Percentiles rank a stretch among this genome's conserved stretches.
Evolutionary conservation across 805 yeast species (phyloP).

Genomic region (Jamesozyma hellenica): DNA sequence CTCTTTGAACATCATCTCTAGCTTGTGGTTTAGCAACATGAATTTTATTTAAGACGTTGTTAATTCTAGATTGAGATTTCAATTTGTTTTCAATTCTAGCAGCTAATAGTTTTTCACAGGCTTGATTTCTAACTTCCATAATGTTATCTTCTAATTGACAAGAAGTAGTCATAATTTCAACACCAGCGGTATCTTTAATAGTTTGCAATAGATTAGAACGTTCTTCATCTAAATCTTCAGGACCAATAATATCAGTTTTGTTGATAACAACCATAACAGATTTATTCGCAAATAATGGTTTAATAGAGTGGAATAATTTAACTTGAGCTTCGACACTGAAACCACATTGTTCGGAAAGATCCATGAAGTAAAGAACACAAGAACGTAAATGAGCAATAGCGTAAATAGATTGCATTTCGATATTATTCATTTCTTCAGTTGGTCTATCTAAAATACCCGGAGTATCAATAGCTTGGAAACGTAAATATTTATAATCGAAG

Average conservation of each 20-base stretch:
- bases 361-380: constrained; percentile 95
- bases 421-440: constrained; percentile 98
- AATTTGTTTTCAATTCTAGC: constrained; percentile 94
- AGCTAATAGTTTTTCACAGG: constrained; percentile 92
- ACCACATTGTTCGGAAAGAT: constrained; percentile 97
- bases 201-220: constrained; percentile 62
- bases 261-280: constrained; percentile 91
- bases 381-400: constrained; percentile 98
- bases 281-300: constrained; percentile 94
- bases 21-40: constrained; percentile 86
- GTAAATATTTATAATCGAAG: constrained; percentile 92
- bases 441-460: constrained; percentile 99
- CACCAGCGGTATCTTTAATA: constrained; percentile 59
- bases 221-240: constrained; percentile 72
- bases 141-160: constrained; percentile 91
- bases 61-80: constrained; percentile 83
- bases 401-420: constrained; percentile 98
- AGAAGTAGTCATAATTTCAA: constrained; percentile 86
- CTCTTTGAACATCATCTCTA: constrained; percentile 77
- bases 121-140: constrained; percentile 91
- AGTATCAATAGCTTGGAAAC: constrained; percentile 98
- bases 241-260: constrained; percentile 82
- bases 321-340: constrained; percentile 96
- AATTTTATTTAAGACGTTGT: constrained; percentile 84
- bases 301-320: constrained; percentile 89